Conservation (phyloP, 441 rosid species). For the Gossypium aridum region DNA sequence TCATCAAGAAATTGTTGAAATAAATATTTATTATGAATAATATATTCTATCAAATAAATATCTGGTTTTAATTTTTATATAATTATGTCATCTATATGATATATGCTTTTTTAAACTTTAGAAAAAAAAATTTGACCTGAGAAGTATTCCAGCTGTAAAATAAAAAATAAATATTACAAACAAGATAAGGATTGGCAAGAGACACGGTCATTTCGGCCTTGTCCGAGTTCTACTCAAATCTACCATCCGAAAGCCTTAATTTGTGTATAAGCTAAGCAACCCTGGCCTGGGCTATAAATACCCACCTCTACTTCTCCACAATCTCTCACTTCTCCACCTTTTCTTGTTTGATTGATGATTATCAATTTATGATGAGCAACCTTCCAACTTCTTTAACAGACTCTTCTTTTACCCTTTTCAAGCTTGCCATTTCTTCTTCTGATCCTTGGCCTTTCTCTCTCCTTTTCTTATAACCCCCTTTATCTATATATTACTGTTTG, state of each 20-base stretch:
- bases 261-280: conserved; percentile 32
- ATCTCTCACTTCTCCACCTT: conserved; percentile 6
- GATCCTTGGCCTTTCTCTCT: conserved; percentile 78
- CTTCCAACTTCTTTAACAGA: conserved; percentile 70
- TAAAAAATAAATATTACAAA: neutral
- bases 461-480: conserved; percentile 25
- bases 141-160: neutral
- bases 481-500: too few species aligned
- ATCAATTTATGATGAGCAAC: conserved; percentile 67
- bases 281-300: conserved; percentile 8
- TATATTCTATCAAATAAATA: too few species aligned
- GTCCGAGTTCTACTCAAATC: neutral
- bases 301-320: neutral
- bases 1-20: too few species aligned
- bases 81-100: too few species aligned
- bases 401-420: conserved; percentile 62
- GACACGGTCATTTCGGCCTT: neutral
- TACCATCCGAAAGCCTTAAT: neutral
- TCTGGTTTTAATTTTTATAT: too few species aligned
- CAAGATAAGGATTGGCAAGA: neutral
- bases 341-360: conserved; percentile 7
- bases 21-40: too few species aligned
- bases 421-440: conserved; percentile 64
- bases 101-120: too few species aligned
- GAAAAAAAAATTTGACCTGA: neutral